Conservation (phyloP, 164 flowering plant species). For the Aristolochia californica region DNA sequence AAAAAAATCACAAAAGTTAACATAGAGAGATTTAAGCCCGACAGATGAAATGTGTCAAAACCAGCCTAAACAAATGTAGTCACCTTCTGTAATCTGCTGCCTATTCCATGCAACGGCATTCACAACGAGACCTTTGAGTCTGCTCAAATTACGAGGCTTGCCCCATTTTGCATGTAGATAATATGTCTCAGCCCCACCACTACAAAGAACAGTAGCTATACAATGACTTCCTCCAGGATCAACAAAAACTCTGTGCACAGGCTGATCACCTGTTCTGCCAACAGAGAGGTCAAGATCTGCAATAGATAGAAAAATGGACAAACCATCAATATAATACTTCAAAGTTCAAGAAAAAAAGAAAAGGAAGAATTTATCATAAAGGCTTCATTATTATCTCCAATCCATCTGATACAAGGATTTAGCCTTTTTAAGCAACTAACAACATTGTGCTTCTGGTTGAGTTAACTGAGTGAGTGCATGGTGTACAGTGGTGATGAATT, state of each 20-base stretch:
- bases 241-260: slow-evolving; percentile 85
- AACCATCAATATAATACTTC: neutral
- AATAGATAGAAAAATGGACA: neutral
- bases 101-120: slow-evolving; percentile 96
- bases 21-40: neutral
- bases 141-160: slow-evolving; percentile 68
- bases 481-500: neutral
- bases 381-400: neutral
- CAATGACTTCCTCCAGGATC: slow-evolving; percentile 99
- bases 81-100: slow-evolving; percentile 93
- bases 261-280: slow-evolving; percentile 82
- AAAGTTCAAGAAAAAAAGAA: neutral
- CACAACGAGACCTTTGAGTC: slow-evolving; percentile 71
- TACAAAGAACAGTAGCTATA: slow-evolving; percentile 66
- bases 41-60: neutral
- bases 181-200: slow-evolving; percentile 70
- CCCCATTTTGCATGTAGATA: slow-evolving; percentile 96
- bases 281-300: slow-evolving; percentile 78
- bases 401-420: neutral
- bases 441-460: neutral
- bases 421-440: neutral
- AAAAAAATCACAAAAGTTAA: slow-evolving; percentile 3
- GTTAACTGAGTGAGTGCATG: neutral
- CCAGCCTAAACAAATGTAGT: neutral
- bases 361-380: neutral